Conservation (phyloP, 106 monocot genomes). For the Cymbidium sinense region DNA sequence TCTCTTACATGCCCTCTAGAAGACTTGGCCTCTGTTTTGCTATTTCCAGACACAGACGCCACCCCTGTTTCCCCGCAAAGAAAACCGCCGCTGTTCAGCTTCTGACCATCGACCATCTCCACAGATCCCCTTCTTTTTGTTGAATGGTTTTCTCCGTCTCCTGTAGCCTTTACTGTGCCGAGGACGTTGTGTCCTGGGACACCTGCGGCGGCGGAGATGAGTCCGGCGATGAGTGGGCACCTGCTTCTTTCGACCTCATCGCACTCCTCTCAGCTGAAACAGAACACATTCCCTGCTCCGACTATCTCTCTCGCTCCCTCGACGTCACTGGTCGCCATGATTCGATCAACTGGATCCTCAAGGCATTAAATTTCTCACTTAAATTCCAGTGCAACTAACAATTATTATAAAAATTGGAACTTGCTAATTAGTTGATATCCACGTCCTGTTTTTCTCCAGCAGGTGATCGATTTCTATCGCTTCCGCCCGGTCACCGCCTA, state of each 20-base stretch:
- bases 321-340: slow-evolving; percentile 46
- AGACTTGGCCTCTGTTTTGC: too few relatives aligned
- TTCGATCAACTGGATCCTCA: slow-evolving; percentile 69
- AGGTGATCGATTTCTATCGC: slow-evolving; percentile 45
- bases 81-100: neutral
- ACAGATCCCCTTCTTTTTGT: neutral
- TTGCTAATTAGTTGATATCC: too few relatives aligned
- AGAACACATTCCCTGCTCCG: slow-evolving; percentile 26
- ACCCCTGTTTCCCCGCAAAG: too few relatives aligned
- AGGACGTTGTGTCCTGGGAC: slow-evolving; percentile 21
- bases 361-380: slow-evolving; percentile 19
- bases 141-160: slow-evolving; percentile 5
- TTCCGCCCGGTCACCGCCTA: slow-evolving; percentile 55
- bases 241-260: neutral
- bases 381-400: neutral
- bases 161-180: slow-evolving; percentile 17
- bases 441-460: neutral
- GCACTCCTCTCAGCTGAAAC: slow-evolving; percentile 37
- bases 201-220: neutral
- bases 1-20: slow-evolving; percentile 18
- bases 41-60: too few relatives aligned
- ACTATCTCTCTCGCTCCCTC: slow-evolving; percentile 29
- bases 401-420: neutral
- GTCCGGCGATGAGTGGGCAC: slow-evolving; percentile 14
- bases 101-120: neutral